Conservation (phyloP, 345 rosid genomes). For the Eucalyptus polyanthemos region DNA sequence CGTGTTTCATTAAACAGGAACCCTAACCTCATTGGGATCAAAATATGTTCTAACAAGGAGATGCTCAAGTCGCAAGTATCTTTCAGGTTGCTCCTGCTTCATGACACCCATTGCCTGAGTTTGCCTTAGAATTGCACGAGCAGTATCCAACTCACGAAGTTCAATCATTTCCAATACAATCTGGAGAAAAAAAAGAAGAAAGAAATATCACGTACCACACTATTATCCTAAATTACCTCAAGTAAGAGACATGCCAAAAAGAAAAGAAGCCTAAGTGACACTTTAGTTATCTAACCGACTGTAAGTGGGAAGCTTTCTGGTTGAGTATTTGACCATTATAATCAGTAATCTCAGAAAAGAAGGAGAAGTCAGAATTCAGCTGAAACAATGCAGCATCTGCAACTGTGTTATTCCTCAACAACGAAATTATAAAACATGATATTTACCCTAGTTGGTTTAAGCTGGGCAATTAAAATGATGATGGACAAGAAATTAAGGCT, state of each 20-base stretch:
- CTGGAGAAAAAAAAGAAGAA: slow-evolving; percentile 18
- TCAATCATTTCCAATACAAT: slow-evolving; percentile 98
- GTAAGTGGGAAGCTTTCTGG: not conserved
- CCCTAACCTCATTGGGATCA: slow-evolving; percentile 85
- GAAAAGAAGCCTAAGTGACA: not conserved
- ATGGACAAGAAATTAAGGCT: not conserved
- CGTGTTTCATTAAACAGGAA: not conserved
- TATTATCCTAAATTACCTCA: not conserved
- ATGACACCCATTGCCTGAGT: slow-evolving; percentile 98
- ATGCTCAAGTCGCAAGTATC: slow-evolving; percentile 92
- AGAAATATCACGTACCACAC: not conserved
- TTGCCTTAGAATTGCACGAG: slow-evolving; percentile 90
- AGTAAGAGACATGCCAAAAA: not conserved
- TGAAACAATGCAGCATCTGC: not conserved
- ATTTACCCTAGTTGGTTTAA: not conserved
- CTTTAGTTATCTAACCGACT: not conserved
- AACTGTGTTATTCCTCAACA: not conserved
- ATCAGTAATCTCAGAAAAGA: not conserved
- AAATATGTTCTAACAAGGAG: slow-evolving; percentile 90
- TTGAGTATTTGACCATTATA: not conserved
- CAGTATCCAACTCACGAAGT: slow-evolving; percentile 89
- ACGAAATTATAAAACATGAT: not conserved
- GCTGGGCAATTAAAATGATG: not conserved
- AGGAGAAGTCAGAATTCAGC: not conserved
- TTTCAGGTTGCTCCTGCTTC: slow-evolving; percentile 99